A percentile compares a stretch with the other conserved stretches of the same genome.
Conservation (phyloP, 768 basidiomycete genomes). For the Lactarius vividus region DNA sequence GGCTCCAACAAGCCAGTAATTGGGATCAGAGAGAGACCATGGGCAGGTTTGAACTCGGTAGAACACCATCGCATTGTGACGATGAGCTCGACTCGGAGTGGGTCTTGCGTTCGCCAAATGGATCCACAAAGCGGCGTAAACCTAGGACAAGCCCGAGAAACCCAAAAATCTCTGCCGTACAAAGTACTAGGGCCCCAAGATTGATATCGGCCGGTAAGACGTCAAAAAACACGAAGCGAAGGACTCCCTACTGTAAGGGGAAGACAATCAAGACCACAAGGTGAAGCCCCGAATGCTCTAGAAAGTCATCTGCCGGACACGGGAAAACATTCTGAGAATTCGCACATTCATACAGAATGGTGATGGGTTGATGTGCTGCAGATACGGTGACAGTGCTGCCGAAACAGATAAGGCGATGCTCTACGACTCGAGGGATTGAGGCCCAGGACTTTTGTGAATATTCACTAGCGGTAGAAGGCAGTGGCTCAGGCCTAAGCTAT, state of each 20-base stretch:
- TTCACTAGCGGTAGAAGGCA: background rate
- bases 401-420: background rate
- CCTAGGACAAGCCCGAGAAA: background rate
- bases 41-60: background rate
- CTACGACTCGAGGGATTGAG: background rate
- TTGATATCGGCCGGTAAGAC: background rate
- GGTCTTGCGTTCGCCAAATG: background rate
- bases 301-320: background rate
- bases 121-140: background rate
- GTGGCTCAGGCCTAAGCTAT: background rate
- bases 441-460: background rate
- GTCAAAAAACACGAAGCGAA: background rate
- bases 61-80: background rate
- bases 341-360: slow-evolving; percentile 11
- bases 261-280: background rate
- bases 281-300: background rate
- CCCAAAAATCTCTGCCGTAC: background rate
- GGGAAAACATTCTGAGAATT: background rate
- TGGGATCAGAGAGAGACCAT: background rate
- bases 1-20: background rate
- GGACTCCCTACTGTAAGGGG: background rate
- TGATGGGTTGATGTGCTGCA: background rate
- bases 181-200: background rate
- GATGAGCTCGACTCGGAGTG: background rate
- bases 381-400: slow-evolving; percentile 4